These are phyloP conservation scores for Diaporthe helianthi DNA, from an alignment of 2,329 filamentous ascomycete species.

Conservation along the genomic window DNA sequence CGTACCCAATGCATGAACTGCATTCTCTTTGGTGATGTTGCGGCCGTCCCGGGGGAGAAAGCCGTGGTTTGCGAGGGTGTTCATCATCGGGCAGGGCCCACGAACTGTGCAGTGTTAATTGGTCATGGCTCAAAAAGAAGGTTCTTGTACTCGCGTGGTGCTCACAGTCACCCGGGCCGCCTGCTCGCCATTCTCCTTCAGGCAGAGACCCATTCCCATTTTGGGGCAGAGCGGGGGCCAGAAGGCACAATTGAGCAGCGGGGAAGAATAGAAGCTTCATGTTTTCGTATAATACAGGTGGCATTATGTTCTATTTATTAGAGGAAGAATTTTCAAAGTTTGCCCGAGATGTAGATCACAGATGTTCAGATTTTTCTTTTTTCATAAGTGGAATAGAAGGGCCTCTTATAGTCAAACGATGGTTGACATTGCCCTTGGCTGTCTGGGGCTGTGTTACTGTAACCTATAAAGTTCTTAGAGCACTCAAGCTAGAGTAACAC, in stretches of 20 bases:
- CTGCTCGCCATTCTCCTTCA: conserved; percentile 16
- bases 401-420: neutral
- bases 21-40: conserved; percentile 48
- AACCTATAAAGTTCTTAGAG: no score
- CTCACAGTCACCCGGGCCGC: conserved; percentile 16
- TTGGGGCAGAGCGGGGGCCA: conserved; percentile 2
- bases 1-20: conserved; percentile 47
- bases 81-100: conserved; percentile 58
- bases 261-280: conserved; percentile 10
- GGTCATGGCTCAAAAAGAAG: neutral
- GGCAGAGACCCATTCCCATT: neutral
- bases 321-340: neutral
- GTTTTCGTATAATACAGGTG: neutral
- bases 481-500: neutral
- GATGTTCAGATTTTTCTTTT: neutral
- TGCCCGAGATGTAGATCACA: neutral
- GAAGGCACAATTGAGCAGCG: neutral
- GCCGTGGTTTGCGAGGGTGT: conserved; percentile 59
- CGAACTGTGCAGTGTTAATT: conserved; percentile 40
- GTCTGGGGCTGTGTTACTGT: neutral
- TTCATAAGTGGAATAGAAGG: neutral
- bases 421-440: neutral
- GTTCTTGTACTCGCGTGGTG: neutral
- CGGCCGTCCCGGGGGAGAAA: conserved; percentile 55
- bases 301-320: neutral